Evolutionary conservation across 805 yeast species (phyloP), one percentile per base, ranked within the genome.

Genomic region (Jamesozyma lodderae): DNA sequence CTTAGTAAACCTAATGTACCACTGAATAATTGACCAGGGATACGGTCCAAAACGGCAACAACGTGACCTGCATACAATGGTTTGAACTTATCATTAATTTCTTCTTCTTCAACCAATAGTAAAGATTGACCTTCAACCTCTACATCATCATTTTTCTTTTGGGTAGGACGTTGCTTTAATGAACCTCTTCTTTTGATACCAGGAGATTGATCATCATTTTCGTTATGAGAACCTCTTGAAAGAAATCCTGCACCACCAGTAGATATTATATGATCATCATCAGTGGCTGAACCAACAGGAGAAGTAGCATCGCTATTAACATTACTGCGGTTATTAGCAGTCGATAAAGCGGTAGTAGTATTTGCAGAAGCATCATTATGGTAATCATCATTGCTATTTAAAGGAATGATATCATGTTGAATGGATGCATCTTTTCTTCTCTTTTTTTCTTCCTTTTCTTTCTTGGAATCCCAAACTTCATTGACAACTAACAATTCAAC

Each of bases 11-110:
- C 97, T 44, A 92, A 68, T 6, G 96, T 87, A 47, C 98, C 97
- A 25, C 95, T 79, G 56, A 92, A 92, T 39, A 88, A 70, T 59
- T 92, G 98, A 17, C 97, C 96, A 0, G 97, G 96, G 42, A 88
- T 87, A 61, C 98, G 81, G 59, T 92, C 98, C 47, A 92, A 82
- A 21, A 92, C 95, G 1, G 98, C 98, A 46, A 92, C 97, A 39
- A 92, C 95, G 55, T 92, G 98, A 17, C 98, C 98, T 1, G 97
- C 96, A 53, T 90, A 92, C 37, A 92, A 68, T 6, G 98, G 98
- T 59, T 85, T 88, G 49, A 77, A 77, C 31, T 85, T 95, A 57
- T 90, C 96, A 53, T 80, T 83, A 49, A 90, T 83, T 60, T 88
- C 96, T 57, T 90, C 96, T 57, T 92, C 98, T 62, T 92, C 98